Percentiles rank a stretch among this genome's conserved stretches.
Evolutionary conservation across 352 stramenopile genomes (phyloP).

Genomic region (Globisporangium echinulatum): DNA sequence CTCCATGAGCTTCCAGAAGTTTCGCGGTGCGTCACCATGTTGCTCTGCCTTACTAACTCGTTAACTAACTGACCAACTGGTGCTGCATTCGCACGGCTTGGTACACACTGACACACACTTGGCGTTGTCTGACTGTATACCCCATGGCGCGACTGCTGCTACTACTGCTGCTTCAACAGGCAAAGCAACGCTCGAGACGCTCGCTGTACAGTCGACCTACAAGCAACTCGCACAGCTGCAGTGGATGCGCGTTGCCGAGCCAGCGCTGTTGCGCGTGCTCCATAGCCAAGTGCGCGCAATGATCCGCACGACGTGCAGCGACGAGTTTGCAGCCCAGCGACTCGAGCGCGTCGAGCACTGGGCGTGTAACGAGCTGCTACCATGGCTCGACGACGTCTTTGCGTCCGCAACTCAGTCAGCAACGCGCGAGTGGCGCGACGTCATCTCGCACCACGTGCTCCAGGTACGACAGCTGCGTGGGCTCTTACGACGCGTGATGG

Average conservation of each 20-base stretch:
- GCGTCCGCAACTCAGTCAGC: not conserved
- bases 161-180: conserved; percentile 3
- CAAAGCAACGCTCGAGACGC: conserved; percentile 44
- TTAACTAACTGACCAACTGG: not conserved
- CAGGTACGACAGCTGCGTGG: conserved; percentile 5
- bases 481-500: too few relatives aligned
- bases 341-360: conserved; percentile 43
- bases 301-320: conserved; percentile 38
- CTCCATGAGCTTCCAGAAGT: conserved; percentile 69
- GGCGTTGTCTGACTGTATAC: too few relatives aligned
- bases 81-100: too few relatives aligned
- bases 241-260: conserved; percentile 48
- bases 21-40: conserved; percentile 13
- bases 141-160: too few relatives aligned
- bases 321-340: conserved; percentile 43
- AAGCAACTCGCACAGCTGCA: conserved; percentile 47
- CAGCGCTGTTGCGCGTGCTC: conserved; percentile 41
- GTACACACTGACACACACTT: not conserved
- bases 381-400: conserved; percentile 28
- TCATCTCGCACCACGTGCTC: conserved; percentile 42
- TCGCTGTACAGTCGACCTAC: conserved; percentile 41
- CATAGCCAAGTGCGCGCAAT: conserved; percentile 49
- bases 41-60: not conserved
- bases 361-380: conserved; percentile 42
- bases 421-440: conserved; percentile 31